Conservation (phyloP, 208 protist genomes). For the Crithidia thermophila region DNA sequence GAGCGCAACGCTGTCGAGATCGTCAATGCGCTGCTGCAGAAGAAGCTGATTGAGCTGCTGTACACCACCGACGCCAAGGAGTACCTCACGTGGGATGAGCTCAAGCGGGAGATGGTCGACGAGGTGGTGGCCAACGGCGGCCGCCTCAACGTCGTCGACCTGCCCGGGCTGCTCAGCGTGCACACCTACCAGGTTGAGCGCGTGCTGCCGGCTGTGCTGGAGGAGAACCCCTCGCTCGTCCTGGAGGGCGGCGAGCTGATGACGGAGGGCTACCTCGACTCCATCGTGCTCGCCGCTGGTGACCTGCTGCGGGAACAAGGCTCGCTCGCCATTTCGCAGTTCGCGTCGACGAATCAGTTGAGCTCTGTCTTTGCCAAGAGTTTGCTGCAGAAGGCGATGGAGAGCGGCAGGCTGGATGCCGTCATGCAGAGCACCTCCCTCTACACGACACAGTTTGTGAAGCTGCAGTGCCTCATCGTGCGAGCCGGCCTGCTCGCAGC, state of each 20-base stretch:
- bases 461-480: constrained; percentile 58
- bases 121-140: constrained; percentile 76
- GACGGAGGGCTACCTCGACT: constrained; percentile 65
- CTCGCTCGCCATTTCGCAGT: constrained; percentile 61
- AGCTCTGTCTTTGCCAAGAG: constrained; percentile 64
- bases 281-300: constrained; percentile 44
- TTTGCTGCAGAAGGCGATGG: constrained; percentile 51
- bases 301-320: constrained; percentile 68
- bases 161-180: constrained; percentile 73
- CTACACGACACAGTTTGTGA: constrained; percentile 80
- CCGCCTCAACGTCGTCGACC: constrained; percentile 74
- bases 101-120: constrained; percentile 75
- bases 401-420: constrained; percentile 36
- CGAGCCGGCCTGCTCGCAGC: constrained; percentile 69
- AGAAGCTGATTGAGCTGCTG: constrained; percentile 72
- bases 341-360: constrained; percentile 62
- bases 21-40: constrained; percentile 65
- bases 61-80: constrained; percentile 85
- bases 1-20: constrained; percentile 88
- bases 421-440: constrained; percentile 53
- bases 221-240: constrained; percentile 45
- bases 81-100: constrained; percentile 83
- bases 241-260: constrained; percentile 73
- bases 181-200: constrained; percentile 70
- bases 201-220: constrained; percentile 64